phyloP scores from a whole-genome alignment of 805 yeast genomes.

The Schwanniomyces pseudopolymorphus region DNA sequence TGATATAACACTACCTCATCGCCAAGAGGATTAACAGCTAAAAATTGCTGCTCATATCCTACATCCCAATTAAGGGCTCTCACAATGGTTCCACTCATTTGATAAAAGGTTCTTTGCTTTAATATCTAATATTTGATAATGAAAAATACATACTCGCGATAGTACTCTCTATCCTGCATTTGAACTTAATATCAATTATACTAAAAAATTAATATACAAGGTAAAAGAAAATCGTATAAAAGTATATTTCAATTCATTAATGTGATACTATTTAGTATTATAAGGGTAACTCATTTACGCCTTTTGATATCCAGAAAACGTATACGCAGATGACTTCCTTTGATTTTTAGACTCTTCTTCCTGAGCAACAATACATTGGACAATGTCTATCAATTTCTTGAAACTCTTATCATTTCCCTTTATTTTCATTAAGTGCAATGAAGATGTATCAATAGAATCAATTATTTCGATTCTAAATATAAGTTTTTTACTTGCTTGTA shows the following conservation, averaged over 20 bases:
- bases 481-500: slow-evolving; percentile 47
- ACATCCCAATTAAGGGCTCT: slow-evolving; percentile 61
- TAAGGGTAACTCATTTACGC: neutral
- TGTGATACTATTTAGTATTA: neutral
- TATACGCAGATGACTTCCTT: slow-evolving; percentile 8
- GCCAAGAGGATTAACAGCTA: slow-evolving; percentile 74
- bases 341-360: slow-evolving; percentile 31
- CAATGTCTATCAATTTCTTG: slow-evolving; percentile 40
- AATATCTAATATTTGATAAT: neutral
- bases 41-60: slow-evolving; percentile 55
- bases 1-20: slow-evolving; percentile 74
- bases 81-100: slow-evolving; percentile 60
- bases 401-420: slow-evolving; percentile 50
- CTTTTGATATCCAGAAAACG: slow-evolving; percentile 9
- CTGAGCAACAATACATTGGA: slow-evolving; percentile 44
- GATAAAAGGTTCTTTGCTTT: neutral
- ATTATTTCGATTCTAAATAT: slow-evolving; percentile 46
- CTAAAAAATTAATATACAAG: neutral
- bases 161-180: neutral
- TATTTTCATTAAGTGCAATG: slow-evolving; percentile 40
- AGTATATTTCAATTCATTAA: neutral
- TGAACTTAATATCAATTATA: no score
- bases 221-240: neutral
- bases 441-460: slow-evolving; percentile 35
- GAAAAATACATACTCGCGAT: neutral